Base-by-base conservation (phyloP, 371 early-diverging fungal genomes). In the Syncephalastrum monosporum region DNA sequence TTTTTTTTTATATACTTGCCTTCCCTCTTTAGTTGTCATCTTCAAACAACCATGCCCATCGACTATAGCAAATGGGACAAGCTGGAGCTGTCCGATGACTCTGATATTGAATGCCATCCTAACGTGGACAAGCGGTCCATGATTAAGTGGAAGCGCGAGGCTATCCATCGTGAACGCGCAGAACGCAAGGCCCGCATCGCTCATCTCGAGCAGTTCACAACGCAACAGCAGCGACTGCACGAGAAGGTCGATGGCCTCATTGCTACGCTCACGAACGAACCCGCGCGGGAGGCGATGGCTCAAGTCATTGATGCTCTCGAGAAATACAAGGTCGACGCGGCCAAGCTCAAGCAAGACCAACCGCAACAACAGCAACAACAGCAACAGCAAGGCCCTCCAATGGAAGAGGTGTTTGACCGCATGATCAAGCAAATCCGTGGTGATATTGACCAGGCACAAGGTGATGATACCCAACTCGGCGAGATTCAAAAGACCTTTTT, bases 31-130 rank as follows among this genome's bases (percentile, higher is more conserved):
- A 21, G 25, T 21, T 50, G 23, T 55, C 42, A 53, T 53, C 13
- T 46, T 13, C 1, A 15, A 23, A 46, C n/a, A 8, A 50, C 33
- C 10, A 75, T 75, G 75, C 76, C 75, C 57, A 56, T 91, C 54
- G 82, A 88, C 72, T 97, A 97, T 72, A 88, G 91, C 70, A 95
- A 95, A 77, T 97, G 98, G 98, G 96, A 97, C 72, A 90, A 91
- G 55, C 85, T 97, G 46, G 98, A 97, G 70, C 79, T 97, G 43
- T 92, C 93, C 17, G 98, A 97, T 74, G 98, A 97, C 75, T 93
- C 94, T 38, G 98, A 97, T 68, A 91, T 97, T 65, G 98, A 97
- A 69, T 82, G 83, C 25, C 95, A 95, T 77, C 98, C 98, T 21
- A 96, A 97, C 60, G 94, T 97, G 27, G 98, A 97, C 75, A 95